These are phyloP conservation scores for Gloeostereum incarnatum DNA, from an alignment of 768 basidiomycete genomes.

Conservation along the genomic window DNA sequence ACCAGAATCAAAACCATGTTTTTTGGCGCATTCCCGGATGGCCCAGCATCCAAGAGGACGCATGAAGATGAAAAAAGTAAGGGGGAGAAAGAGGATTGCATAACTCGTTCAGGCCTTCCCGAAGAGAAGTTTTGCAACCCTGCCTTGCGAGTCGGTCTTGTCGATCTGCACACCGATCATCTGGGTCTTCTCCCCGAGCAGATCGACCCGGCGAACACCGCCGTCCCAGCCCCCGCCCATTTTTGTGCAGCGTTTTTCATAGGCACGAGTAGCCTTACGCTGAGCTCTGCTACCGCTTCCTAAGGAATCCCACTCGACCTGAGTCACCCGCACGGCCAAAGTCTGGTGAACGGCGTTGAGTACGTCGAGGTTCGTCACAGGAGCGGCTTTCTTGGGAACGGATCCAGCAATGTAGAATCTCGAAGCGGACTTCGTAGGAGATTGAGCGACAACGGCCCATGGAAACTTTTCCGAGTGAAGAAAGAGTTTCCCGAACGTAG, in stretches of 20 bases:
- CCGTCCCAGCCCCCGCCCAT: constrained; percentile 60
- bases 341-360: constrained; percentile 50
- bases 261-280: constrained; percentile 49
- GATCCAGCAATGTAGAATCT: constrained; percentile 17
- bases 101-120: not conserved
- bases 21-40: too few relatives aligned
- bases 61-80: too few relatives aligned
- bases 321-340: constrained; percentile 45
- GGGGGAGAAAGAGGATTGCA: too few relatives aligned
- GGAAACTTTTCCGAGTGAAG: constrained; percentile 50
- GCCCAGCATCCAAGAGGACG: too few relatives aligned
- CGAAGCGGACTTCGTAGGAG: constrained; percentile 13
- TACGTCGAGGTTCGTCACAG: constrained; percentile 55
- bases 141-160: constrained; percentile 18
- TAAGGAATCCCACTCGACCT: constrained; percentile 55
- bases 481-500: constrained; percentile 36
- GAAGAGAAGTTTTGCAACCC: not conserved
- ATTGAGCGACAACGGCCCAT: constrained; percentile 45
- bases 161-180: constrained; percentile 55
- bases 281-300: constrained; percentile 47
- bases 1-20: too few relatives aligned
- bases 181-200: constrained; percentile 50
- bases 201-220: constrained; percentile 62
- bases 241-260: constrained; percentile 50
- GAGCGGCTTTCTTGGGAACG: constrained; percentile 8